Evolutionary conservation across 306 rosid genomes (phyloP).

Genomic region (Castanopsis chinensis): DNA sequence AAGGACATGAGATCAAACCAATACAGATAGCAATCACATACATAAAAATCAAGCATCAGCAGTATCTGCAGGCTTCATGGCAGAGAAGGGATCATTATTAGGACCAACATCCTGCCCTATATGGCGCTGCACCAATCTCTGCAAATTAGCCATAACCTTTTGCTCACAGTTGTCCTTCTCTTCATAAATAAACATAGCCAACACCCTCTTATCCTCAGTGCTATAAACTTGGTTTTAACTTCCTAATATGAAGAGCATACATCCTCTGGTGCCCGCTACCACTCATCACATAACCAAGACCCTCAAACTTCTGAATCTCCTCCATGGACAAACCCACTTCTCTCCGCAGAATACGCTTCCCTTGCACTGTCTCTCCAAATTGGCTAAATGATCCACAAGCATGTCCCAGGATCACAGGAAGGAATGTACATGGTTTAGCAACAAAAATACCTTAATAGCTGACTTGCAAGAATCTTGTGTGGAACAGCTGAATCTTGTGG

Average conservation of each 20-base stretch:
- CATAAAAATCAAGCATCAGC: slow-evolving; percentile 43
- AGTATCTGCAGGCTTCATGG: no score
- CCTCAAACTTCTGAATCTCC: slow-evolving; percentile 83
- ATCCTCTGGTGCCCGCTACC: slow-evolving; percentile 98
- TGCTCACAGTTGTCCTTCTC: slow-evolving; percentile 91
- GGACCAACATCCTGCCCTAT: no score
- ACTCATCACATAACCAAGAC: slow-evolving; percentile 92
- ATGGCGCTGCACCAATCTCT: no score
- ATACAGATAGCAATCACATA: slow-evolving; percentile 15
- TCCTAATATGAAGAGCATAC: slow-evolving; percentile 96
- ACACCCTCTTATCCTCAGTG: slow-evolving; percentile 92
- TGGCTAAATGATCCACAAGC: no score
- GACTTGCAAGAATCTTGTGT: no score
- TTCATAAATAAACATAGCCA: slow-evolving; percentile 94
- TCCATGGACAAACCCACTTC: slow-evolving; percentile 99
- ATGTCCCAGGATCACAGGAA: no score
- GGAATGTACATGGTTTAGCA: no score
- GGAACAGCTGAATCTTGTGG: no score
- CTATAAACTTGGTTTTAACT: slow-evolving; percentile 97
- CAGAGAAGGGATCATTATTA: no score
- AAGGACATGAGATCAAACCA: background rate
- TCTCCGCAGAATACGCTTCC: slow-evolving; percentile 95
- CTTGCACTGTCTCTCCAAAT: slow-evolving; percentile 33
- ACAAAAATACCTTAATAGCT: no score
- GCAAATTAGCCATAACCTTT: slow-evolving; percentile 97